Base-by-base conservation (phyloP, 768 basidiomycete species). In the Royoungia palumana region DNA sequence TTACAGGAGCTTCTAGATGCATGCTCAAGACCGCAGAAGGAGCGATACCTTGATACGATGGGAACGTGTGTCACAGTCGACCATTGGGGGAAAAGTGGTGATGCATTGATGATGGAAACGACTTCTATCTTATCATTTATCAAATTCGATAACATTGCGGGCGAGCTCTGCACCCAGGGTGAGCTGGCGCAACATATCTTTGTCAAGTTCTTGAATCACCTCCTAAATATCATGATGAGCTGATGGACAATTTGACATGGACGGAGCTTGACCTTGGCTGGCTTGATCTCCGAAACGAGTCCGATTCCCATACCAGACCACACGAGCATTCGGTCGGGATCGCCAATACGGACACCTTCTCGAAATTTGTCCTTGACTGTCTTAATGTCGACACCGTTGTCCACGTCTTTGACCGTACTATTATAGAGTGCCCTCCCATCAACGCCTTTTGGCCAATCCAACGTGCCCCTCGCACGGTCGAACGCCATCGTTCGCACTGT, bases 241-340 rank as follows among this genome's bases (percentile, higher is more conserved):
- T 21, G 19, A 2, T 16, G 32, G 5, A 28, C 12, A 37, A 34
- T 21, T 16, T 45, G 35, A 43, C 50, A 27, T 28, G 38, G 41
- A 37, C 32, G 46, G 28, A 48, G 22, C 58, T 71, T 43, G 27
- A 77, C 76, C 63, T 64, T 64, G 13, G 72, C 73, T 4, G 64
- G 54, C 46, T 67, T 69, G 54, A 75, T 70, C 41, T 71, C 66
- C 19, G 72, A 70, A 67, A 87, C 77, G 41, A 81, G 68, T 12
- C 76, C 81, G 22, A 87, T 77, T 14, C 83, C 80, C 35, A 78
- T 74, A 36, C 87, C 87, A 13, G 84, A 79, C 87, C 87, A 89
- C 12, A 81, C 75, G 3, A 85, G 65, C 50, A 80, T 73, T 36
- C 81, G 71, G 47, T 73, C 70, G 10, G 70, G 61, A 54, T 89